phyloP scores from a whole-genome alignment of 2,329 filamentous ascomycete genomes.

The Sarocladium oryzae region DNA sequence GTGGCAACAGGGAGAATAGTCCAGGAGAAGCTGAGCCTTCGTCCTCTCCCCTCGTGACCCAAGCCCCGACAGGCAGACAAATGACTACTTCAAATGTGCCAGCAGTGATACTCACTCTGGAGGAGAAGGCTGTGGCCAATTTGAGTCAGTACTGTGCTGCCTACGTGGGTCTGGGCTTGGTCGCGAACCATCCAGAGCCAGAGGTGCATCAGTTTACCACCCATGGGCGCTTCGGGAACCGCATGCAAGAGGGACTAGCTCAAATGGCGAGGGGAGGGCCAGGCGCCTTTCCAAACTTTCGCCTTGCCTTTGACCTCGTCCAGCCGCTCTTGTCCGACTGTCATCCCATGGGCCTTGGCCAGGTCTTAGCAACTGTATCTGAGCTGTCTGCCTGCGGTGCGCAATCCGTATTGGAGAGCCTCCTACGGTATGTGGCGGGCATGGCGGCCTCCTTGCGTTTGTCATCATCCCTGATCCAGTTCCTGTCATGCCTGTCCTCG shows the following conservation, averaged over 20 bases:
- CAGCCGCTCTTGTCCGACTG: background rate
- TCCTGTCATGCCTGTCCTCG: background rate
- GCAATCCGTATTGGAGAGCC: background rate
- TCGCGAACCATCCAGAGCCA: background rate
- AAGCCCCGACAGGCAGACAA: background rate
- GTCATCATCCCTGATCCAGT: background rate
- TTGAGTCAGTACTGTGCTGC: background rate
- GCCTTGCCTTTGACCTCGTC: slow-evolving; percentile 2
- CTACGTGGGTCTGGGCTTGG: background rate
- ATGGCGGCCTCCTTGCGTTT: background rate
- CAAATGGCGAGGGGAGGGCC: background rate
- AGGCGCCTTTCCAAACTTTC: slow-evolving; percentile 3
- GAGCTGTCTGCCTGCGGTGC: background rate
- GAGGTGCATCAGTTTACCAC: background rate
- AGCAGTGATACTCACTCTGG: background rate
- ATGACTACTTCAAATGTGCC: background rate
- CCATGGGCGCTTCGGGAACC: slow-evolving; percentile 8
- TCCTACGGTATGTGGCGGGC: background rate
- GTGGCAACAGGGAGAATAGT: background rate
- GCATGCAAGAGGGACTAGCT: slow-evolving; percentile 6
- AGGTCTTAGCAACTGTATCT: background rate
- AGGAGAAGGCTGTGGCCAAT: background rate
- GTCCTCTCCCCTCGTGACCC: background rate
- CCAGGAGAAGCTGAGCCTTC: background rate
- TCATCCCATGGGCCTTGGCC: slow-evolving; percentile 7